Evolutionary conservation across 108 stramenopile species (phyloP), one percentile per base, ranked within the genome.

Genomic region (Cylindrotheca closterium): DNA sequence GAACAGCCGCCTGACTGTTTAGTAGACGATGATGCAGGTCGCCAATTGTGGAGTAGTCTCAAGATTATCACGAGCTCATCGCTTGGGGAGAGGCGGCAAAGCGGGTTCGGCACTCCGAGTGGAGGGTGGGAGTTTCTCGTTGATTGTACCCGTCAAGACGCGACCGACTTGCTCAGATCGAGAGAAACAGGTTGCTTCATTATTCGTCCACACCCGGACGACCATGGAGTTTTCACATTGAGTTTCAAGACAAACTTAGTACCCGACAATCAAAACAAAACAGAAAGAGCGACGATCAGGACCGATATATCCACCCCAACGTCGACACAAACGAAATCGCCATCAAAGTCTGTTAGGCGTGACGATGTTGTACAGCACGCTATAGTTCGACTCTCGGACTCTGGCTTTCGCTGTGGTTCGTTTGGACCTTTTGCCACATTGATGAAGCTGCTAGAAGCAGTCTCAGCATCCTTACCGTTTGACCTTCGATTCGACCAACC

Each of bases 41-140:
- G 78, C 30, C 86, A 88, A 47, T 68, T 90, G 0, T 93, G 89
- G 89, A 74, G 75, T 32, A 90, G 89, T 64, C 78, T 90, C 71
- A 89, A 89, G 71, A 76, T 91, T 3, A 87, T 91, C 26, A 51
- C 65, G 12, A 74, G 54, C 26, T 30, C 49, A 26, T 15, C 31
- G 2, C 15, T 21, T 4, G 30, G 55, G 34, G 74, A 79, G 25
- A 78, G 67, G 48, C 63, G 34, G 21, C 30, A 58, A 23, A 52
- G 60, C 31, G 70, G 45, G 0, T 45, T 45, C 19, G 65, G 51
- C 12, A 80, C 78, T 4, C 70, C 65, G 18, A 89, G 93, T 53
- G 93, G 93, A 4, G 93, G 93, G 2, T 94, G 93, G 93, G 89
- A 94, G 53, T 94, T 94, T 64, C 76, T 94, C 15, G 90, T 92